These are phyloP conservation scores for Rhododendron griersonianum DNA, from an alignment of 148 eudicot genomes.

Conservation along the genomic window DNA sequence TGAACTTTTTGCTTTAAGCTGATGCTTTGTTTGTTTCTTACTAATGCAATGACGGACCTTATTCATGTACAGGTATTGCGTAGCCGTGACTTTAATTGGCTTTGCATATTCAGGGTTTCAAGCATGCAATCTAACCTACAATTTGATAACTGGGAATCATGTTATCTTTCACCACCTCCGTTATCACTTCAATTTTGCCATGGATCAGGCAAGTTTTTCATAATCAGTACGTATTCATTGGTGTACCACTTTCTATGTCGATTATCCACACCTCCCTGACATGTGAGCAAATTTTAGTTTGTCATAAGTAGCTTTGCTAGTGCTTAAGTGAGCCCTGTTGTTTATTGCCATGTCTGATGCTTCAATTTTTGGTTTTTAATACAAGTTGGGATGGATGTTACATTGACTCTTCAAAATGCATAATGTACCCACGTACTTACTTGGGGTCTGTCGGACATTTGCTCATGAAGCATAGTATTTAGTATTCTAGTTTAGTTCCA, in stretches of 20 bases:
- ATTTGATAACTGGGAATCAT: constrained; percentile 47
- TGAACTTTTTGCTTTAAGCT: background rate
- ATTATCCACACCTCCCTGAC: background rate
- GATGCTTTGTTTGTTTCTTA: background rate
- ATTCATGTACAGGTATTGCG: constrained; percentile 55
- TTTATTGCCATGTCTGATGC: background rate
- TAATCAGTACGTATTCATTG: background rate
- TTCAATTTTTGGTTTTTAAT: background rate
- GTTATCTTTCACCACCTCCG: constrained; percentile 45
- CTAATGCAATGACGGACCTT: constrained; percentile 1
- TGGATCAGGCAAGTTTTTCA: constrained; percentile 74
- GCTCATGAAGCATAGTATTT: background rate
- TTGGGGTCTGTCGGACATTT: background rate
- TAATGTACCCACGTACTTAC: background rate
- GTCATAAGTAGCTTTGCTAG: background rate
- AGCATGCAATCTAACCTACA: constrained; percentile 46
- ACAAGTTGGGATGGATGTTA: background rate
- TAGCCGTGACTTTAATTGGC: constrained; percentile 59
- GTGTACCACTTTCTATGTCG: background rate
- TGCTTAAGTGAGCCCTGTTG: background rate
- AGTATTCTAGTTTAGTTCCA: background rate
- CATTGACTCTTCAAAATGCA: background rate
- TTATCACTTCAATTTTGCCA: constrained; percentile 57
- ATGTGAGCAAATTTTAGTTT: background rate
- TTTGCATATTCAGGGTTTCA: constrained; percentile 72